Evolutionary conservation across 2,329 filamentous ascomycete species (phyloP).

Genomic region (Fusarium sp.): DNA sequence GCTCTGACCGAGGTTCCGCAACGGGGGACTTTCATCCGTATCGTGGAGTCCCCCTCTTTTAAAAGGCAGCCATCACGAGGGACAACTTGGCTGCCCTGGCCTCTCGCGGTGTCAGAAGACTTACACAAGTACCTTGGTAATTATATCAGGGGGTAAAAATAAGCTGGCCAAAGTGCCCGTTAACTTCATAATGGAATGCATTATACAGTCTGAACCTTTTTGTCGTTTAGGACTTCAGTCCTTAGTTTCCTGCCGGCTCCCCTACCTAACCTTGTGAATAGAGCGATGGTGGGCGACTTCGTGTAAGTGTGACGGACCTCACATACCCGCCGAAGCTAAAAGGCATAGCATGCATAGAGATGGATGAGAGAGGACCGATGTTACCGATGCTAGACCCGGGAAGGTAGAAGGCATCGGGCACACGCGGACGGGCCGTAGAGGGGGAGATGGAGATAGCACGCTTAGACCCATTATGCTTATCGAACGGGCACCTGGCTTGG

Average conservation of each 20-base stretch:
- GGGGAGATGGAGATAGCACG: conserved; percentile 23
- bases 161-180: not conserved
- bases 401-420: conserved; percentile 29
- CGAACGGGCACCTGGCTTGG: not conserved
- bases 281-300: conserved; percentile 6
- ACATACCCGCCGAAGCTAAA: conserved; percentile 46
- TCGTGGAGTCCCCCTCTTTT: not conserved
- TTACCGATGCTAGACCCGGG: conserved; percentile 30
- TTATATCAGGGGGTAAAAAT: not conserved
- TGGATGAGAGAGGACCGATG: conserved; percentile 33
- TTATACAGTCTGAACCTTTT: not conserved
- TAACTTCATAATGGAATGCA: not conserved
- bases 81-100: not conserved
- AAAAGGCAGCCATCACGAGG: conserved; percentile 5
- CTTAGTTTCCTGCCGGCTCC: not conserved
- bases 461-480: conserved; percentile 28
- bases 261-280: not conserved
- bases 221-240: not conserved
- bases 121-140: not conserved
- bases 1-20: not conserved
- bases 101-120: not conserved
- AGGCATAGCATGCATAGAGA: conserved; percentile 40
- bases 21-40: not conserved
- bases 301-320: conserved; percentile 37
- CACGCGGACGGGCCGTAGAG: conserved; percentile 43